Evolutionary conservation across 164 flowering plant species (phyloP), one percentile per base, ranked within the genome.

Genomic region (Liquidambar formosana): DNA sequence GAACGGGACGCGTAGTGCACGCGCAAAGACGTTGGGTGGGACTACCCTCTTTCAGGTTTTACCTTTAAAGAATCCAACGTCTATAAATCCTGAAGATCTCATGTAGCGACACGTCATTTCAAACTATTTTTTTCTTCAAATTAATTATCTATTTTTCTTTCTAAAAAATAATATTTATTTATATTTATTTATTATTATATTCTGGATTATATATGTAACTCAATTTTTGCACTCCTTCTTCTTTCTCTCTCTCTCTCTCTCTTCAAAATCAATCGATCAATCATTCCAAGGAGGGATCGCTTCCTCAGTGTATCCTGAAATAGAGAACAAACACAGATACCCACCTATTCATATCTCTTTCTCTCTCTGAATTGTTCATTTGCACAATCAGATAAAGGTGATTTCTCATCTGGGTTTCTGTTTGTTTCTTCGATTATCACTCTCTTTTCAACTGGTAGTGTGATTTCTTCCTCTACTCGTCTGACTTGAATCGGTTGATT

Each of bases 251-350:
- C 41, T 33, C 41, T 6, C 6, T 33, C 41, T 33, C 41, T 33
- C 54, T 57, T 43, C 27, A 48, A 23, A 64, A 57, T 68, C 68
- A 57, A 65, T 65, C 67, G 33, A 60, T 66, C 73, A 75, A 65
- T 69, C 73, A 75, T 65, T 59, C 67, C 69, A 14, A 59, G 69
- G 64, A 74, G 72, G 51, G 69, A 64, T 69, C 69, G 69, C 53
- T 58, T 47, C 25, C 44, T 21, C 56, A n/a, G 43, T n/a, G 5
- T 21, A 56, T 11, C 21, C 43, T 18, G 63, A 26, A 26, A 57
- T 2, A 25, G 2, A 5, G 15, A 10, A 27, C 14, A n/a, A 18
- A 38, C 11, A 13, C 26, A 14, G 8, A 45, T 18, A 13, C 22
- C 33, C 13, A n/a, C 12, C 64, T n/a, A 8, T 44, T 22, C 68